Percentiles rank a stretch among this genome's conserved stretches.
phyloP scores from a whole-genome alignment of 2,329 filamentous ascomycete genomes.

The Paecilomyces sp. region DNA sequence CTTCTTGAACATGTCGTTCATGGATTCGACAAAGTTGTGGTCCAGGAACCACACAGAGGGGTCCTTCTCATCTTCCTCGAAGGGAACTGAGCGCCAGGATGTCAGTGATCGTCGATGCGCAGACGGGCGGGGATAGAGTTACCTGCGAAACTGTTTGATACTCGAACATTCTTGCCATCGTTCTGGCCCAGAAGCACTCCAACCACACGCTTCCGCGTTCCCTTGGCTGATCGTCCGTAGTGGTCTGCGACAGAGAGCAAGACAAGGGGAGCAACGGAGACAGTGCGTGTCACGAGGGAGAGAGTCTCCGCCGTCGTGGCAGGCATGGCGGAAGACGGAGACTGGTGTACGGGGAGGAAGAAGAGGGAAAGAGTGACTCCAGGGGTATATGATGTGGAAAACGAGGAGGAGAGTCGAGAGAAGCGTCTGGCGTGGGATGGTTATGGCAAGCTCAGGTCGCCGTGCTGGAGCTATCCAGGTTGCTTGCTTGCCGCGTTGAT shows the following conservation, averaged over 20 bases:
- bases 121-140: conserved; percentile 23
- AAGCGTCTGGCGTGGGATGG: not conserved
- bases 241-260: conserved; percentile 97
- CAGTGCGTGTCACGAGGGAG: conserved; percentile 86
- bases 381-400: not conserved
- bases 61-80: conserved; percentile 98
- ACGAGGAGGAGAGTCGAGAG: not conserved
- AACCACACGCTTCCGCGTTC: conserved; percentile 80
- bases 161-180: conserved; percentile 88
- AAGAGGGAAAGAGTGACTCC: not conserved
- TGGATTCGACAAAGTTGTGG: conserved; percentile 98
- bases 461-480: not conserved
- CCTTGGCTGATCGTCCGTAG: conserved; percentile 89
- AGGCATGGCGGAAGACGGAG: conserved; percentile 60
- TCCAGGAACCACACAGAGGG: conserved; percentile 98
- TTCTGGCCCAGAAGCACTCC: conserved; percentile 94
- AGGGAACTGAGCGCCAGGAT: conserved; percentile 61
- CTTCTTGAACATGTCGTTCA: conserved; percentile 99
- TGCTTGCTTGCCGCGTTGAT: not conserved
- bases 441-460: not conserved
- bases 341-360: not conserved
- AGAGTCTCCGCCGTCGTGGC: conserved; percentile 94
- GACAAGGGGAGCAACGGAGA: conserved; percentile 95
- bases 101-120: conserved; percentile 11
- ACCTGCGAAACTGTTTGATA: conserved; percentile 99